Percentiles rank a stretch among this genome's conserved stretches.
phyloP scores from a whole-genome alignment of 352 stramenopile species.

The Bremia lactucae region DNA sequence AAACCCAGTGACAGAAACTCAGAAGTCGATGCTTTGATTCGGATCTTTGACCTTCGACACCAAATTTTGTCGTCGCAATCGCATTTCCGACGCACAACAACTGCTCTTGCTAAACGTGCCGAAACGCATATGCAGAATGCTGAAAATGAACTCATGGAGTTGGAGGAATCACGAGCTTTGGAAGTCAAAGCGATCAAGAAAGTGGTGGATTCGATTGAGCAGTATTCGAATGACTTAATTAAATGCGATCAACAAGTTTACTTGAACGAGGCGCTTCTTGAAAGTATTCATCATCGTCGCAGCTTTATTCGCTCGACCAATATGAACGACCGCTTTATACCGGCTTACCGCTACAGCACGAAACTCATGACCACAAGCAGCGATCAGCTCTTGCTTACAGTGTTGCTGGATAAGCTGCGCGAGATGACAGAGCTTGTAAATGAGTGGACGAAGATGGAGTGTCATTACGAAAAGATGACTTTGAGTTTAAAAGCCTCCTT shows the following conservation, averaged over 20 bases:
- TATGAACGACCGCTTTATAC: constrained; percentile 52
- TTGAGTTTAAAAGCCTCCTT: constrained; percentile 37
- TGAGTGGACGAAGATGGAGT: constrained; percentile 67
- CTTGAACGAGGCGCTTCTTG: constrained; percentile 46
- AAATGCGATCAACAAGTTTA: constrained; percentile 43
- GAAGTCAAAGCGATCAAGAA: constrained; percentile 38
- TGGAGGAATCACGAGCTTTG: constrained; percentile 35
- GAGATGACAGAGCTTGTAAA: constrained; percentile 47
- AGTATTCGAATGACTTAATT: constrained; percentile 44
- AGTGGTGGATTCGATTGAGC: constrained; percentile 37
- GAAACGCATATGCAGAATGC: constrained; percentile 42
- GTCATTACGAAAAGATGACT: constrained; percentile 57
- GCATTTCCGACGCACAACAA: constrained; percentile 55
- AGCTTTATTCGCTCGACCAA: constrained; percentile 56
- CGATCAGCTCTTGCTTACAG: constrained; percentile 61
- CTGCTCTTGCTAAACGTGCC: constrained; percentile 34
- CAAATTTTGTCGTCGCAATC: constrained; percentile 57
- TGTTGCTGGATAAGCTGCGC: constrained; percentile 60
- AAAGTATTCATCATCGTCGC: constrained; percentile 52
- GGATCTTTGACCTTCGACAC: constrained; percentile 66
- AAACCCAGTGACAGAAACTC: no score
- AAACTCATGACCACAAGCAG: constrained; percentile 61
- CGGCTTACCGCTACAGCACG: constrained; percentile 50
- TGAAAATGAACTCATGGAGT: constrained; percentile 47
- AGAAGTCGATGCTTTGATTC: constrained; percentile 54